Evolutionary conservation across 352 stramenopile genomes (phyloP).

Genomic region (Globisporangium rhizosaccharum): DNA sequence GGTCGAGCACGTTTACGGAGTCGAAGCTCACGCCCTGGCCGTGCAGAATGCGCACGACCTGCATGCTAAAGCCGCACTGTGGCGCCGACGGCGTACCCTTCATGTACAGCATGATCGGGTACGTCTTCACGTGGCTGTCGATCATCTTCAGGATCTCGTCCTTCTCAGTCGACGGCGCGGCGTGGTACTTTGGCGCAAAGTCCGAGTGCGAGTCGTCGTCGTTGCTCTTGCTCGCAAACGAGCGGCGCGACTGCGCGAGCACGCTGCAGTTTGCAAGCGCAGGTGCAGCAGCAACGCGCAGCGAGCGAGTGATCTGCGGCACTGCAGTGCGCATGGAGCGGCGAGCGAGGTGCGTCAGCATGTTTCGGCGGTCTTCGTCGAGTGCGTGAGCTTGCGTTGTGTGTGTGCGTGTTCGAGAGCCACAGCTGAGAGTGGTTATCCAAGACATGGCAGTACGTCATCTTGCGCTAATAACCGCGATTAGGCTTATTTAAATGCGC

Average conservation of each 20-base stretch:
- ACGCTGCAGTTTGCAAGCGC: conserved; percentile 1
- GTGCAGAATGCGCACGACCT: conserved; percentile 95
- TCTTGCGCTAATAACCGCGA: no score
- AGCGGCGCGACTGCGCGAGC: conserved; percentile 12
- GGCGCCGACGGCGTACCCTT: conserved; percentile 97
- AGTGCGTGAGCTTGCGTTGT: background rate
- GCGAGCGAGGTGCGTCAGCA: conserved; percentile 33
- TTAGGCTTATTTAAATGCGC: no score
- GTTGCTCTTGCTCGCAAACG: conserved; percentile 39
- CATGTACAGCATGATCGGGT: conserved; percentile 99
- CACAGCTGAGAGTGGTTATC: background rate
- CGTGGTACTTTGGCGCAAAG: conserved; percentile 86
- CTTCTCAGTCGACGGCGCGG: conserved; percentile 78
- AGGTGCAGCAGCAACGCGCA: conserved; percentile 16
- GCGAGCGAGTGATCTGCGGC: conserved; percentile 21
- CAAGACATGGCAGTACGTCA: no score
- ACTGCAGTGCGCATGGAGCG: conserved; percentile 24
- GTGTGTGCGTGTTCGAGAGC: background rate
- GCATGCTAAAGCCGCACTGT: conserved; percentile 97
- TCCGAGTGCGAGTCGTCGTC: conserved; percentile 80
- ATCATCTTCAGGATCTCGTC: conserved; percentile 90
- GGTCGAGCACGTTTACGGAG: conserved; percentile 98
- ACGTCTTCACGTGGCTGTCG: conserved; percentile 84
- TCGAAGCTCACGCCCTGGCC: conserved; percentile 93
- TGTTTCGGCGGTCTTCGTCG: conserved; percentile 2